Evolutionary conservation across 208 protist genomes (phyloP).

Genomic region (Trypanosoma brucei): DNA sequence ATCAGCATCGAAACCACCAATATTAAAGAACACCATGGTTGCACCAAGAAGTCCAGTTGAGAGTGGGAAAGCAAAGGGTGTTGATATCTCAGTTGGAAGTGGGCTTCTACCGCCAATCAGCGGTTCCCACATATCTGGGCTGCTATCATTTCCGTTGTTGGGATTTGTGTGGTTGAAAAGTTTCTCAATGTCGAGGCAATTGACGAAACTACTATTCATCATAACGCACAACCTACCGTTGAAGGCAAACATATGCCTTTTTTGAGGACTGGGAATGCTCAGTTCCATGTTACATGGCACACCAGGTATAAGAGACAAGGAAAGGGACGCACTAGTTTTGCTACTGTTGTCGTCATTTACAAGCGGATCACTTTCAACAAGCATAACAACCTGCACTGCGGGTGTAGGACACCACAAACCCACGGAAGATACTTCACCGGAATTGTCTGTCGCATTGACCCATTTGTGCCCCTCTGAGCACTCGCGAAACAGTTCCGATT

Average conservation of each 20-base stretch:
- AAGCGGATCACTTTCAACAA: too few species aligned
- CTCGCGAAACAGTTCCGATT: too few species aligned
- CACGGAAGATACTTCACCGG: too few species aligned
- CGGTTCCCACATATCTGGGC: neutral
- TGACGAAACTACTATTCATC: conserved; percentile 13
- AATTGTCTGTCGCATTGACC: neutral
- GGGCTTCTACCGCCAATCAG: neutral
- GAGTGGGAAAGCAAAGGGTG: conserved; percentile 14
- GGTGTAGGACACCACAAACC: too few species aligned
- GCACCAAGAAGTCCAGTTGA: conserved; percentile 11
- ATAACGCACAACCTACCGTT: conserved; percentile 20
- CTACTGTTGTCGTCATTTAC: too few species aligned
- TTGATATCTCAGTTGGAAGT: conserved; percentile 1
- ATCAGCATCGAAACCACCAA: conserved; percentile 18
- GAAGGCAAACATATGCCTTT: conserved; percentile 16
- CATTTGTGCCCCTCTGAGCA: neutral
- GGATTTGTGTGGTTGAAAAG: neutral
- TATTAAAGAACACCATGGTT: conserved; percentile 9
- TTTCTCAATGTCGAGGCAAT: conserved; percentile 16
- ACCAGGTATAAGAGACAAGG: too few species aligned
- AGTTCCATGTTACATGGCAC: conserved; percentile 16
- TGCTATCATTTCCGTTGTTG: neutral
- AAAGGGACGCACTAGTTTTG: too few species aligned
- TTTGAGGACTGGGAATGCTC: neutral
- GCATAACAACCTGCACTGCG: too few species aligned